phyloP scores from a whole-genome alignment of 306 rosid genomes.

The Cicer yamashitae region DNA sequence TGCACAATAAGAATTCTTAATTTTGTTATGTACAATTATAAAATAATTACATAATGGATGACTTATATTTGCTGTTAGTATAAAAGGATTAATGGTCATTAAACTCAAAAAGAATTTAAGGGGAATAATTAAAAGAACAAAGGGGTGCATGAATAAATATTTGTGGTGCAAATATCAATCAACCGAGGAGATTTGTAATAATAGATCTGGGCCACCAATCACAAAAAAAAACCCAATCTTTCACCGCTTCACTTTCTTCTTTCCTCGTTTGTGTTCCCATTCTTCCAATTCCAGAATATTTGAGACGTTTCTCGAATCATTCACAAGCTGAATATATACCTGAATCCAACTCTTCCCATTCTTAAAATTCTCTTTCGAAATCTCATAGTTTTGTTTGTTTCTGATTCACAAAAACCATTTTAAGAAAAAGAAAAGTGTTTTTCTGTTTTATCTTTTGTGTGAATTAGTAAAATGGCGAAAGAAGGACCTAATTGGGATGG shows the following conservation, averaged over 20 bases:
- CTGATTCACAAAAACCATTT: not conserved
- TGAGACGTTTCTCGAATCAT: constrained; percentile 41
- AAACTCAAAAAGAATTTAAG: no score
- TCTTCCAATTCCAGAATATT: constrained; percentile 36
- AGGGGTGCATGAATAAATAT: no score
- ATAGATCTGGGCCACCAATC: not conserved
- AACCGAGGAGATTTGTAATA: no score
- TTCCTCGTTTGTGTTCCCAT: not conserved
- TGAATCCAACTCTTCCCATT: not conserved
- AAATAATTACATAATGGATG: no score
- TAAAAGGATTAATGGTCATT: no score
- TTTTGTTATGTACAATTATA: no score
- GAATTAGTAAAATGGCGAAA: constrained; percentile 60
- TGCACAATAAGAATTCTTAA: no score
- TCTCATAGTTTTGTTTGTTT: not conserved
- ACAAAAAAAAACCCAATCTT: not conserved
- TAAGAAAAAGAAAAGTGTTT: not conserved
- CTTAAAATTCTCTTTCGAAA: not conserved
- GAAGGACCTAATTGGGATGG: constrained; percentile 92
- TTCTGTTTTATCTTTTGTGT: not conserved
- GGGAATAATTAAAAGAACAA: no score
- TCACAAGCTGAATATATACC: not conserved
- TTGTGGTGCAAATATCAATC: no score
- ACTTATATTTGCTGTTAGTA: no score
- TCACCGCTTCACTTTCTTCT: not conserved